Percentiles rank a stretch among this genome's conserved stretches.
Conservation (phyloP, 495 filamentous ascomycete species). For the Penicillium lividum region DNA sequence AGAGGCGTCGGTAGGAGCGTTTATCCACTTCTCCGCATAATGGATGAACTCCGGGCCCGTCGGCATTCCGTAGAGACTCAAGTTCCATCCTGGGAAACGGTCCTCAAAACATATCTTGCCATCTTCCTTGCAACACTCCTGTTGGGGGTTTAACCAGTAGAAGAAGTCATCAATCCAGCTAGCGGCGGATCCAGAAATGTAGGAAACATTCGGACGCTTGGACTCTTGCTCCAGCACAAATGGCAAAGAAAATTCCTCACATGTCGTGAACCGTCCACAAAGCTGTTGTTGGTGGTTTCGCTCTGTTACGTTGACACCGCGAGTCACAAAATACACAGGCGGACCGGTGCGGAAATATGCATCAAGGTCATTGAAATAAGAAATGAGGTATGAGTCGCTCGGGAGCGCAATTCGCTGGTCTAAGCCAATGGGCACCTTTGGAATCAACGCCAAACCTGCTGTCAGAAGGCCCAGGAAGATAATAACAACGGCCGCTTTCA, state of each 20-base stretch:
- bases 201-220: slow-evolving; percentile 85
- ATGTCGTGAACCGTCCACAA: slow-evolving; percentile 89
- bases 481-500: slow-evolving; percentile 72
- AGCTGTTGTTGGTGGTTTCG: slow-evolving; percentile 76
- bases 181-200: slow-evolving; percentile 86
- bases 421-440: slow-evolving; percentile 79
- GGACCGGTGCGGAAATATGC: slow-evolving; percentile 88
- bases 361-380: slow-evolving; percentile 94
- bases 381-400: slow-evolving; percentile 86
- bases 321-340: slow-evolving; percentile 94
- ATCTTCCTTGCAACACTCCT: slow-evolving; percentile 73
- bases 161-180: slow-evolving; percentile 98
- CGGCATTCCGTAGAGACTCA: slow-evolving; percentile 86
- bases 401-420: slow-evolving; percentile 95
- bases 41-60: slow-evolving; percentile 85
- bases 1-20: slow-evolving; percentile 73
- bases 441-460: slow-evolving; percentile 78
- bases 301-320: slow-evolving; percentile 73
- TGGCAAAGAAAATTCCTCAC: slow-evolving; percentile 76
- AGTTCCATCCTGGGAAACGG: slow-evolving; percentile 80
- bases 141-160: slow-evolving; percentile 90
- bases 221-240: slow-evolving; percentile 91
- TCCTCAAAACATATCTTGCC: slow-evolving; percentile 73
- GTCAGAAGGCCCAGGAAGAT: slow-evolving; percentile 88
- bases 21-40: slow-evolving; percentile 80